Percentiles rank a stretch among this genome's conserved stretches.
Conservation (phyloP, 192 early-diverging fungal species). For the Backusella mclennaniae region DNA sequence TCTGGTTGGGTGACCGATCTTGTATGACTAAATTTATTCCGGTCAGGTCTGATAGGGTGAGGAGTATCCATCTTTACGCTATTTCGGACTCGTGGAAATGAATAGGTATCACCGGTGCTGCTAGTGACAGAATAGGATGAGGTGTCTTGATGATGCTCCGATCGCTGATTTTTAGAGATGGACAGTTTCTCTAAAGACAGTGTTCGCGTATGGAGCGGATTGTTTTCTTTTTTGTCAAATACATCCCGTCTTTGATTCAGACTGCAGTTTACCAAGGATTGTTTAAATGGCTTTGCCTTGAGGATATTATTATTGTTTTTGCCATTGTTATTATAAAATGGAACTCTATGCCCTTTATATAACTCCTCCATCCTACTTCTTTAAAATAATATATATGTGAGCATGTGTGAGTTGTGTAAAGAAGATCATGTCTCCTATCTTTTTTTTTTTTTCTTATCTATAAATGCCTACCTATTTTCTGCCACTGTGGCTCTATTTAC, state of each 20-base stretch:
- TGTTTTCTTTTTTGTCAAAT: not conserved
- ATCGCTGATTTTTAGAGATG: slow-evolving; percentile 3
- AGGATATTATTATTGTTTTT: not conserved
- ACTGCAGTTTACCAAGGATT: slow-evolving; percentile 4
- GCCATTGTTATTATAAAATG: not conserved
- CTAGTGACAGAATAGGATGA: not conserved
- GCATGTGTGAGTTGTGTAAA: not conserved
- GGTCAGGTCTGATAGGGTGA: not conserved
- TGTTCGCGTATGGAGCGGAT: not conserved
- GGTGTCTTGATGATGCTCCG: not conserved
- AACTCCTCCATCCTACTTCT: not conserved
- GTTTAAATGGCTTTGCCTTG: not conserved
- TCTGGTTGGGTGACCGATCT: slow-evolving; percentile 1
- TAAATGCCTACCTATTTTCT: not conserved
- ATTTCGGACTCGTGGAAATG: not conserved
- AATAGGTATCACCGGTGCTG: not conserved
- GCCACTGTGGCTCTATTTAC: not conserved
- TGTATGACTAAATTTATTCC: slow-evolving; percentile 7
- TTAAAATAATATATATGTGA: not conserved
- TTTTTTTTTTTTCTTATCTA: not conserved
- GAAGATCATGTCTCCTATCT: not conserved
- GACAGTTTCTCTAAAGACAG: not conserved
- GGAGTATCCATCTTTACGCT: not conserved
- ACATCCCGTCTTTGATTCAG: slow-evolving; percentile 1
- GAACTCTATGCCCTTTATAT: not conserved